Evolutionary conservation across 78 protist species (phyloP).

Genomic region (Guillardia theta): DNA sequence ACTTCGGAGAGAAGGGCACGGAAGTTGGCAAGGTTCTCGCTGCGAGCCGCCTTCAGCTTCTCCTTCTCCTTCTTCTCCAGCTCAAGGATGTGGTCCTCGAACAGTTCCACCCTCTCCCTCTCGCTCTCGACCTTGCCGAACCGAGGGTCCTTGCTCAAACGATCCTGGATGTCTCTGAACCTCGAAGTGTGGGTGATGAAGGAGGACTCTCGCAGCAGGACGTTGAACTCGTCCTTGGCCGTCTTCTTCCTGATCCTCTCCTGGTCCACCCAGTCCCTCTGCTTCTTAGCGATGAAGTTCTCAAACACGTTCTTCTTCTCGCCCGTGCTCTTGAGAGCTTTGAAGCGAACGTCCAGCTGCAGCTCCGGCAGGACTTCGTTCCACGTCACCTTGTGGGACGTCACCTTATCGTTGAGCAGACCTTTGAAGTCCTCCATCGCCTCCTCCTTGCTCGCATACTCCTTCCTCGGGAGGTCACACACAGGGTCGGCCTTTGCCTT

Average conservation of each 20-base stretch:
- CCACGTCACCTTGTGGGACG: not conserved
- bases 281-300: not conserved
- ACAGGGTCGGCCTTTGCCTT: not conserved
- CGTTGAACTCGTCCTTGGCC: not conserved
- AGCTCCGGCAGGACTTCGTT: not conserved
- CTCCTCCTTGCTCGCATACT: constrained; percentile 20
- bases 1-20: not conserved
- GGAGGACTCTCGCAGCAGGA: not conserved
- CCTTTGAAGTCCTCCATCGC: not conserved
- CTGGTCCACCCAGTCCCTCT: not conserved
- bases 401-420: not conserved
- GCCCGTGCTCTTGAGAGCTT: not conserved
- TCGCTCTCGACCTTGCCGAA: not conserved
- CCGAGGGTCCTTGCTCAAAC: not conserved
- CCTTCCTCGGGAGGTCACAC: not conserved
- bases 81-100: not conserved
- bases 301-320: constrained; percentile 10
- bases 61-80: not conserved
- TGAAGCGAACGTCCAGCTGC: not conserved
- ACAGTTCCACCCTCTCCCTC: not conserved
- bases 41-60: not conserved
- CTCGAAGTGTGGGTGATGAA: not conserved
- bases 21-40: not conserved
- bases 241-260: constrained; percentile 20
- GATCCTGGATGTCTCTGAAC: not conserved